Evolutionary conservation across 306 rosid species (phyloP).

Genomic region (cucumber (Cucumis sativus)): DNA sequence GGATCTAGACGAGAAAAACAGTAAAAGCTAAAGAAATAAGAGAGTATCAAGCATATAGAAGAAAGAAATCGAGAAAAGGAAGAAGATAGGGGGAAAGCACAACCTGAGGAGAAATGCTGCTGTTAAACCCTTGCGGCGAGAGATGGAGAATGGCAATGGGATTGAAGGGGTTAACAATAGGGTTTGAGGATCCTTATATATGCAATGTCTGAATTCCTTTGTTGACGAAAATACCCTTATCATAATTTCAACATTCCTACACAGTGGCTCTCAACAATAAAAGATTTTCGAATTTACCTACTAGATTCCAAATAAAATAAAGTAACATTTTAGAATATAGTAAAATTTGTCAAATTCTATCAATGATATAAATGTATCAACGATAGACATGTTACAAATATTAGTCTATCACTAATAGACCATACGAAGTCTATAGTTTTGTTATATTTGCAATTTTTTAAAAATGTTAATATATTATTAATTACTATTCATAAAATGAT

Average conservation of each 20-base stretch:
- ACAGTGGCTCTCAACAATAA: too few relatives aligned
- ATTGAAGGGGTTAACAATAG: not conserved
- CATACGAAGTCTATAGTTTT: too few relatives aligned
- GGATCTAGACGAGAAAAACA: not conserved
- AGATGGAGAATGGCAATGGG: not conserved
- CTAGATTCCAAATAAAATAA: too few relatives aligned
- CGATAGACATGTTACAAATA: too few relatives aligned
- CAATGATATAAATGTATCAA: too few relatives aligned
- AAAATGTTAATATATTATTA: too few relatives aligned
- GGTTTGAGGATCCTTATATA: constrained; percentile 5
- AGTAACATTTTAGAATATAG: too few relatives aligned
- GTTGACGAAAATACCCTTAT: constrained; percentile 11
- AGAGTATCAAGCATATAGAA: not conserved
- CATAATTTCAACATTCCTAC: not conserved
- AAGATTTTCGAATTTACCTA: too few relatives aligned
- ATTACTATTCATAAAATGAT: too few relatives aligned
- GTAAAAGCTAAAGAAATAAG: not conserved
- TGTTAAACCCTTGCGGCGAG: constrained; percentile 21
- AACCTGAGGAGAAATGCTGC: not conserved
- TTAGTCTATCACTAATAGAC: too few relatives aligned
- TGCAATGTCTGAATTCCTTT: not conserved
- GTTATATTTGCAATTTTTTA: too few relatives aligned
- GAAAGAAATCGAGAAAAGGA: not conserved
- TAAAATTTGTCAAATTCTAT: too few relatives aligned
- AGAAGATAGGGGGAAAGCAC: not conserved